Conservation (phyloP, 75 land plant genomes). For the Gnetum montanum region DNA sequence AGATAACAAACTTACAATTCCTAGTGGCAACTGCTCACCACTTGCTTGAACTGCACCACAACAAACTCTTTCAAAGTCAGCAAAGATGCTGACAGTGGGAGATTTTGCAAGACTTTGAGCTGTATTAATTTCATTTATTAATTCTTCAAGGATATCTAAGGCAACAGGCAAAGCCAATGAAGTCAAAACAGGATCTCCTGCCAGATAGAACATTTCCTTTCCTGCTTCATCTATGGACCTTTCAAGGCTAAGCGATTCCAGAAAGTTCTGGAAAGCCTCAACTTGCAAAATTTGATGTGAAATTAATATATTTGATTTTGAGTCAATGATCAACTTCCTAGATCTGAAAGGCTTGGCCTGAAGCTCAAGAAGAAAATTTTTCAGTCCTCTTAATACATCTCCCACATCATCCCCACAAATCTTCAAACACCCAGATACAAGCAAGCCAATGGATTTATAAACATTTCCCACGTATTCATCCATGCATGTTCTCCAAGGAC, state of each 20-base stretch:
- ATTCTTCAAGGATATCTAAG: conserved; percentile 42
- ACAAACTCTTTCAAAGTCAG: conserved; percentile 42
- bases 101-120: conserved; percentile 10
- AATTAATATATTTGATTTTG: conserved; percentile 1
- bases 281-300: conserved; percentile 7
- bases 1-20: conserved; percentile 55
- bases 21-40: conserved; percentile 80
- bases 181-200: conserved; percentile 51
- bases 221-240: conserved; percentile 17
- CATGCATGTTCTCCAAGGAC: conserved; percentile 55
- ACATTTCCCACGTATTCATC: conserved; percentile 65
- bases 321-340: conserved; percentile 23
- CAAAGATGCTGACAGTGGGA: conserved; percentile 15
- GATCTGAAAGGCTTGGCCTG: conserved; percentile 36
- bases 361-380: conserved; percentile 31
- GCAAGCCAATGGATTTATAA: conserved; percentile 32
- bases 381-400: conserved; percentile 26
- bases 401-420: conserved; percentile 10
- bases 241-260: conserved; percentile 39
- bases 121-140: conserved; percentile 15
- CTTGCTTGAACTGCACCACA: conserved; percentile 69
- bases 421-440: no score
- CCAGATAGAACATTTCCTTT: conserved; percentile 22
- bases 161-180: conserved; percentile 66
- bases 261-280: conserved; percentile 20